Conservation (phyloP, 2,329 filamentous ascomycete species). For the Myrmaecium sp. region DNA sequence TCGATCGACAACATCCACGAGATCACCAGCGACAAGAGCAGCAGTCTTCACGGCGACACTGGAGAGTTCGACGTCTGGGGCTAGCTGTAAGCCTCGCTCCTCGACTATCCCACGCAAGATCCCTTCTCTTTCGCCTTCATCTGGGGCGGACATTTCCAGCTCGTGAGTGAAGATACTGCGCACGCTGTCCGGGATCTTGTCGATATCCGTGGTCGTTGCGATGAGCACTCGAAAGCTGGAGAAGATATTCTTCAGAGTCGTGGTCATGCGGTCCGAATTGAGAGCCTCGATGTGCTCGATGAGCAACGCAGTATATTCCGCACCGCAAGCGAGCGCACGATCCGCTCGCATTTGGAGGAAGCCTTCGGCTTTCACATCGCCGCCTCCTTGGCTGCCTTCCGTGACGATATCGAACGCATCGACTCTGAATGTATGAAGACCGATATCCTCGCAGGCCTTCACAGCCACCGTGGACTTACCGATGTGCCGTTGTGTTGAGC, state of each 20-base stretch:
- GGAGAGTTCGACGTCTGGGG: slow-evolving; percentile 67
- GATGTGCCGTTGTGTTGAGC: slow-evolving; percentile 83
- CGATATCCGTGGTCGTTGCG: slow-evolving; percentile 86
- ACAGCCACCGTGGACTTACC: slow-evolving; percentile 71
- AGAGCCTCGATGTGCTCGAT: slow-evolving; percentile 81
- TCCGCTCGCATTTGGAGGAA: slow-evolving; percentile 78
- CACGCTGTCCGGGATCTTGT: slow-evolving; percentile 82
- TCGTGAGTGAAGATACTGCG: slow-evolving; percentile 90
- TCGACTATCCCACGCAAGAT: slow-evolving; percentile 67
- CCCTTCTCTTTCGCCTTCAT: slow-evolving; percentile 80
- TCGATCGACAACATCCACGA: slow-evolving; percentile 86
- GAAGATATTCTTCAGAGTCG: slow-evolving; percentile 69
- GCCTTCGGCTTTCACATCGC: slow-evolving; percentile 87
- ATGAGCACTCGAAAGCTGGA: slow-evolving; percentile 68
- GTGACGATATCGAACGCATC: slow-evolving; percentile 88
- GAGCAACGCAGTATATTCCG: slow-evolving; percentile 69
- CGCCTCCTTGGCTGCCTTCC: slow-evolving; percentile 72
- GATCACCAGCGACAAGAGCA: slow-evolving; percentile 80
- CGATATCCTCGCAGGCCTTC: slow-evolving; percentile 71
- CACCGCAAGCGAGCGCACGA: slow-evolving; percentile 72
- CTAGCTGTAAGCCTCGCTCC: slow-evolving; percentile 58
- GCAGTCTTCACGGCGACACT: slow-evolving; percentile 88
- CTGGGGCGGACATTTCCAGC: slow-evolving; percentile 80
- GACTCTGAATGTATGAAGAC: slow-evolving; percentile 74
- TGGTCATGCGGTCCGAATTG: slow-evolving; percentile 77